These are phyloP conservation scores for Coniosporium tulheliwenetii DNA, from an alignment of 2,329 filamentous ascomycete species.

Conservation along the genomic window DNA sequence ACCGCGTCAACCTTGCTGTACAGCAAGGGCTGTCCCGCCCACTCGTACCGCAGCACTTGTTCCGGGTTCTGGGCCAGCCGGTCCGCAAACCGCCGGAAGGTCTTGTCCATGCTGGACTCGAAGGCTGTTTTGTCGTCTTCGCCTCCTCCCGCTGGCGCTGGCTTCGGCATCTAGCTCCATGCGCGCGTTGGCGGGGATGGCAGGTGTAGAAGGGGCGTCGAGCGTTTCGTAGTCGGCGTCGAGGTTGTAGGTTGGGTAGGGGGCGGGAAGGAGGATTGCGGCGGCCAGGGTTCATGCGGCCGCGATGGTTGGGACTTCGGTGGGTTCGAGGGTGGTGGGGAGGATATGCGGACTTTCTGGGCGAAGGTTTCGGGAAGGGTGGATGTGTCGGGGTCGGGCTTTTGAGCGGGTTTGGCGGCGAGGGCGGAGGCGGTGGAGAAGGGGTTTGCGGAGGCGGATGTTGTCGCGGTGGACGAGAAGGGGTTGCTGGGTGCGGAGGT, in stretches of 20 bases:
- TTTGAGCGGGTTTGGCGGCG: conserved; percentile 27
- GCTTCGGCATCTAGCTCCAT: conserved; percentile 19
- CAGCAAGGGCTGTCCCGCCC: conserved; percentile 40
- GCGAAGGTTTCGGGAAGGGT: conserved; percentile 64
- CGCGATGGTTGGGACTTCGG: conserved; percentile 12
- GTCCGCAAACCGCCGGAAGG: conserved; percentile 36
- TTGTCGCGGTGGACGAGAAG: conserved; percentile 34
- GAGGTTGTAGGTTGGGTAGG: conserved; percentile 63
- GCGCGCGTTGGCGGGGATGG: conserved; percentile 31
- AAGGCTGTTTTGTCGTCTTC: conserved; percentile 32
- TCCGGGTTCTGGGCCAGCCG: conserved; percentile 33
- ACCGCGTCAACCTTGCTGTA: conserved; percentile 67
- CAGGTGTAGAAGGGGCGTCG: conserved; percentile 37
- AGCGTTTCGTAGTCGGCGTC: conserved; percentile 90
- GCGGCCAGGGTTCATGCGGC: conserved; percentile 57
- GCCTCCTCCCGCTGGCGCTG: conserved; percentile 12
- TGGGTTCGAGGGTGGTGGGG: conserved; percentile 14
- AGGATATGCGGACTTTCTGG: conserved; percentile 46
- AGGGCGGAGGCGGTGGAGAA: conserved; percentile 35
- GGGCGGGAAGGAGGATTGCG: conserved; percentile 44
- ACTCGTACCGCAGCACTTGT: conserved; percentile 35
- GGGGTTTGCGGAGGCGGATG: conserved; percentile 34
- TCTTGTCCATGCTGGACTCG: conserved; percentile 31
- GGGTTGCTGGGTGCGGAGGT: conserved; percentile 34
- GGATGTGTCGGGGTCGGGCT: conserved; percentile 10